Conservation (phyloP, 306 rosid genomes). For the Cyamopsis tetragonoloba region DNA sequence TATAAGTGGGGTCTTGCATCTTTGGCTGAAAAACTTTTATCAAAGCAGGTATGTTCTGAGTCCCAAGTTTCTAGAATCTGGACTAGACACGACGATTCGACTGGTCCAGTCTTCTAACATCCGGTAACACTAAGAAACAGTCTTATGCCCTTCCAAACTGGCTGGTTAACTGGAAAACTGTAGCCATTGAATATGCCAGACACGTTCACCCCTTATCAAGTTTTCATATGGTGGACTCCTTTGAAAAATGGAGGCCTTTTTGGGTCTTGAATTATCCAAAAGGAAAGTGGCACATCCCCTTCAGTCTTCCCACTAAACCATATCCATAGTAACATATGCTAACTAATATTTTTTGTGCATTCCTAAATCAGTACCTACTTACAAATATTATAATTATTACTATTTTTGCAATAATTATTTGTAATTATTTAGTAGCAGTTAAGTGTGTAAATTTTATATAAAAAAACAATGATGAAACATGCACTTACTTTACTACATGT, state of each 20-base stretch:
- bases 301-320: not conserved
- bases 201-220: not conserved
- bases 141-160: not conserved
- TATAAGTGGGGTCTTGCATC: constrained; percentile 65
- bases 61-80: constrained; percentile 14
- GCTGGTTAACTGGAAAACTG: constrained; percentile 3
- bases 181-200: not conserved
- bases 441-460: not conserved
- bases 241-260: not conserved
- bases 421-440: not conserved
- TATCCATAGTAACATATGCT: too few relatives aligned
- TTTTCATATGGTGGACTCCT: not conserved
- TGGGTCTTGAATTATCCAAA: not conserved
- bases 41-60: constrained; percentile 56
- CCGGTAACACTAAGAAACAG: constrained; percentile 4
- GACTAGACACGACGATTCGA: not conserved
- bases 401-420: not conserved
- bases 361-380: too few relatives aligned
- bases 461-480: not conserved
- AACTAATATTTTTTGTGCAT: too few relatives aligned
- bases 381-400: too few relatives aligned
- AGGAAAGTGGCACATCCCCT: not conserved
- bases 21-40: constrained; percentile 59
- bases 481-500: not conserved
- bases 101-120: not conserved